Base-by-base conservation (phyloP, 2,329 filamentous ascomycete species). In the Hymenoscyphus albidus region DNA sequence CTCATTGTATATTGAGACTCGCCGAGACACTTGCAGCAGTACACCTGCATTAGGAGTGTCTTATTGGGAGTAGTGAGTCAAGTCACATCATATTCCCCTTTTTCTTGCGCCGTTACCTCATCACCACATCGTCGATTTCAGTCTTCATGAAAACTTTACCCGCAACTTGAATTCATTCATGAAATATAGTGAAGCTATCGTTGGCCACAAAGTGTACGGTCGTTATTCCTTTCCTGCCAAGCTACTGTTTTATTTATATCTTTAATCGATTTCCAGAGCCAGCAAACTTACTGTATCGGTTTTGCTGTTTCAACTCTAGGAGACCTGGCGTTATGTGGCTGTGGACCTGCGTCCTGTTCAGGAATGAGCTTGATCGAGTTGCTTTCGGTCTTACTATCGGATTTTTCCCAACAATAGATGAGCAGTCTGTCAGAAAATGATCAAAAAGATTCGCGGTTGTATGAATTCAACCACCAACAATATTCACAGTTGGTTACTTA, bases 261-360 rank as follows among this genome's bases (percentile, higher is more conserved):
- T 59, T 59, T 13, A n/a, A 27, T 51, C 22, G 44, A 22, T 51
- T 27, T 12, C 12, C n/a, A 59, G 38, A 59, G 57, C 57, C 57
- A 59, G 35, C 57, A 27, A 42, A 14, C 18, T 18, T 59, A 22
- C n/a, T 32, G 16, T 14, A 38, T 40, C 44, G 18, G 44, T 51
- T 51, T 18, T 51, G 22, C 10, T 51, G n/a, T 51, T 18, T 51
- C 44, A 51, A 51, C n/a, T 51, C 44, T 9, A 51, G 18, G 44
- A 22, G 12, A 51, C 22, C 44, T 22, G n/a, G 44, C 44, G 18
- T 51, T 51, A 35, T 51, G 44, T 51, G 44, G 44, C 44, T 51
- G n/a, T 51, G 18, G 42, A 48, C 42, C 42, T 48, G 42, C 42
- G 42, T n/a, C 18, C 42, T n/a, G 42, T n/a, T 48, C 16, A 27